Conservation (phyloP, 768 basidiomycete species). For the Podaxis sp. region DNA sequence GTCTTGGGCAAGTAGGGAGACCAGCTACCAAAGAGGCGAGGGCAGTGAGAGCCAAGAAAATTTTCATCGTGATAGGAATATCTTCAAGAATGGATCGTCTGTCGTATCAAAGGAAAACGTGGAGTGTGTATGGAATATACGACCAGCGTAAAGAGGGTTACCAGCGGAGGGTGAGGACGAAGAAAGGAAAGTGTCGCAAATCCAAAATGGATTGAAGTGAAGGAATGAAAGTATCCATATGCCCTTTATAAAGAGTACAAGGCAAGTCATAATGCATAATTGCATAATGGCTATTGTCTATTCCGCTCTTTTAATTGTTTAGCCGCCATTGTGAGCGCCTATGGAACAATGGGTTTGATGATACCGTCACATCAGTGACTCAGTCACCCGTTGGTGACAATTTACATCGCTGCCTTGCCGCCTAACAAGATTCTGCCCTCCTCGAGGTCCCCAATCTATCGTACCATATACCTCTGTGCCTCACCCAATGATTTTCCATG, state of each 20-base stretch:
- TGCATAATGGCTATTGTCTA: constrained; percentile 4
- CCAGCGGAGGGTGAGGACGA: neutral
- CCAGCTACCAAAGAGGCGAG: neutral
- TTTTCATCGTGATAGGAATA: neutral
- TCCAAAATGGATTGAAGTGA: neutral
- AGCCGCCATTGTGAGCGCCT: neutral
- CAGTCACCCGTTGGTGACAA: too few species aligned
- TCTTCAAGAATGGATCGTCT: neutral
- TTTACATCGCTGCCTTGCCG: too few species aligned
- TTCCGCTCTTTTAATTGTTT: constrained; percentile 3
- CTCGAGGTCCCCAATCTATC: neutral
- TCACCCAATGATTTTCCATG: too few species aligned
- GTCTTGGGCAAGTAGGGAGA: neutral
- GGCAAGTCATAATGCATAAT: neutral
- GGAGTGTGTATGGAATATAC: neutral
- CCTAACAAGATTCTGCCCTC: neutral
- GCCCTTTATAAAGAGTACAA: neutral
- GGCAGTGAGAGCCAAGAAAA: neutral
- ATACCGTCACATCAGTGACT: too few species aligned
- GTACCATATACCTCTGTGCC: too few species aligned
- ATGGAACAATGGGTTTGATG: constrained; percentile 2
- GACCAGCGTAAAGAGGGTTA: constrained; percentile 9
- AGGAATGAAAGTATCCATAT: neutral
- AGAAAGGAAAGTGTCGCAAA: neutral
- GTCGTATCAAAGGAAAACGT: neutral